Base-by-base conservation (phyloP, 345 rosid species). In the Microthlaspi erraticum region DNA sequence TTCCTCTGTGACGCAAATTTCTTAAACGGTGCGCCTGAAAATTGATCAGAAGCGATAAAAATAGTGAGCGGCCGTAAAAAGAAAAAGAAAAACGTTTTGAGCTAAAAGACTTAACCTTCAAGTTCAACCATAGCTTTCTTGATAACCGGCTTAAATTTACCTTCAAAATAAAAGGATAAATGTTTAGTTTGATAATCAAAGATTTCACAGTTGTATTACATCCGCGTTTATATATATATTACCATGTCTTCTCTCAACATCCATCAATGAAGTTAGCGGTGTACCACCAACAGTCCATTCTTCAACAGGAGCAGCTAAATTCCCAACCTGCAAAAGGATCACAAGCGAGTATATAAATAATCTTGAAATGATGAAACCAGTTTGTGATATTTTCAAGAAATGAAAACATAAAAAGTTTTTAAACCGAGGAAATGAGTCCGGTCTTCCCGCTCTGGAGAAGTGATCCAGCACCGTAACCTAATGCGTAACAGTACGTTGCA, bases 61-160 rank as follows among this genome's bases (percentile, higher is more conserved):
- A n/a, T n/a, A n/a, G n/a, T n/a, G 44, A 51, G 34, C 16, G 1
- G 23, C 38, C 3, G 33, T 32, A 23, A 4, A 18, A 50, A 55
- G 29, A 3, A 17, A 12, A 3, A n/a, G 13, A 18, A 41, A 12
- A 10, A 18, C 1, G 32, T 49, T 51, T 38, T 33, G 32, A 48
- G 14, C 23, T 53, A 31, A 34, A 20, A 70, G 64, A 48, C 58
- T 67, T 65, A 71, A 93, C 99, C 96, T 16, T 91, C 92, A 46
- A 94, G 98, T 72, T 94, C 99, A 74, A 94, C 98, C 96, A 94
- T 94, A 60, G 99, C 98, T 84, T 94, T 94, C 90, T 94, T 94
- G 77, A 94, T 91, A 79, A 94, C 98, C 49, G 97, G 98, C 85
- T 94, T 94, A 81, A 80, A 89, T 72, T 85, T 94, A 44, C 98